Evolutionary conservation across 257 asterid genomes (phyloP).

Genomic region (Solanum appendiculatum): DNA sequence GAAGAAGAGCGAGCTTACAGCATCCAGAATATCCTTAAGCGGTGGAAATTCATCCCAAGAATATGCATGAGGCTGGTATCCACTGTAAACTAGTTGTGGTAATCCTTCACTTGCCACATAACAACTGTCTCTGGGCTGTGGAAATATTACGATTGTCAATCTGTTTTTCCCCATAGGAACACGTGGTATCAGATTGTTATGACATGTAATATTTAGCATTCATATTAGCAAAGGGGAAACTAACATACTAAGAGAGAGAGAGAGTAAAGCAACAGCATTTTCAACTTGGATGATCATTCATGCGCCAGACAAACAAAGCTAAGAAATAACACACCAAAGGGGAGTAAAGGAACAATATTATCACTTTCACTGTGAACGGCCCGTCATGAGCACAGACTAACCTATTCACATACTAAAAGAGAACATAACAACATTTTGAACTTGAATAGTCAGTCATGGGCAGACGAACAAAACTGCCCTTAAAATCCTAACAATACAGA

Average conservation of each 20-base stretch:
- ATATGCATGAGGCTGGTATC: slow-evolving; percentile 68
- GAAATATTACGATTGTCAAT: neutral
- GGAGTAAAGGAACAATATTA: neutral
- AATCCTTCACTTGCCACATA: slow-evolving; percentile 70
- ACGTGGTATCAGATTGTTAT: neutral
- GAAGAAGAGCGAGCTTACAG: slow-evolving; percentile 29
- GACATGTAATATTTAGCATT: neutral
- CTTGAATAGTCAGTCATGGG: no score
- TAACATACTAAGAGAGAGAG: neutral
- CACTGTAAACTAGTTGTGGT: slow-evolving; percentile 68
- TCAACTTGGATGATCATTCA: neutral
- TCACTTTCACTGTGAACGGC: neutral
- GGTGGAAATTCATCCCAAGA: slow-evolving; percentile 93
- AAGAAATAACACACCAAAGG: neutral
- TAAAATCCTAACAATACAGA: no score
- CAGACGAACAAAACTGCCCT: no score
- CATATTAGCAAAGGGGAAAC: neutral
- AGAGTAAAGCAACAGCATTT: neutral
- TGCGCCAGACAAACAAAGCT: neutral
- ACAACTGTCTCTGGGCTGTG: slow-evolving; percentile 83
- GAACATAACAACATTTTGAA: no score
- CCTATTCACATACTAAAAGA: no score
- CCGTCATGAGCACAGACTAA: neutral
- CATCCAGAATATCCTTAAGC: slow-evolving; percentile 52
- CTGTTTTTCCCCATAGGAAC: neutral